Percentiles rank a stretch among this genome's conserved stretches.
Conservation (phyloP, 2,329 filamentous ascomycete species). For the Elsinoe necatrix region DNA sequence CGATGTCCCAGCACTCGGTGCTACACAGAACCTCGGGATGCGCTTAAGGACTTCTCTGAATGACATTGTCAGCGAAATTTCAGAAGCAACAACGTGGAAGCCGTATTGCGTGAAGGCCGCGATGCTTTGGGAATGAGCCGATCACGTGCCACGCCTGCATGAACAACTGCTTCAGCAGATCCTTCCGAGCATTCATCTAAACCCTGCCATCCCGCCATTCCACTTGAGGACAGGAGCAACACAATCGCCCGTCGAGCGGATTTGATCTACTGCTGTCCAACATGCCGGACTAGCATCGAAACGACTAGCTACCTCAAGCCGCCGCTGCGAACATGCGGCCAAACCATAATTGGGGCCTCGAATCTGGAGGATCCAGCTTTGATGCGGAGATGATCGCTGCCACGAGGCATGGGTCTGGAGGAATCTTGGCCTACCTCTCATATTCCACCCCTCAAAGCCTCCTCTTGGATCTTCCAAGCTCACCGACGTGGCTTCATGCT, state of each 20-base stretch:
- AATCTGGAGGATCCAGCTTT: neutral
- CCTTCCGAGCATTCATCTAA: neutral
- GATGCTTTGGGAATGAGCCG: neutral
- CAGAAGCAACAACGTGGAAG: too few relatives aligned
- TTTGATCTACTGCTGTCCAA: neutral
- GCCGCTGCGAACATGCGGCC: neutral
- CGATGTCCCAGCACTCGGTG: too few relatives aligned
- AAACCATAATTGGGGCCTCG: neutral
- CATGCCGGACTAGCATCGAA: neutral
- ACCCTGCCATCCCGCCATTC: neutral
- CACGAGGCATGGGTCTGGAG: constrained; percentile 5
- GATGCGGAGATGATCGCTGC: constrained; percentile 6
- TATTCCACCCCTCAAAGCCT: neutral
- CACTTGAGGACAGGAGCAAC: too few relatives aligned
- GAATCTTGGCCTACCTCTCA: constrained; percentile 6
- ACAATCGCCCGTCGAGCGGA: too few relatives aligned
- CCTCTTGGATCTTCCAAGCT: constrained; percentile 7
- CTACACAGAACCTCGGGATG: too few relatives aligned
- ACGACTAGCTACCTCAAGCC: neutral
- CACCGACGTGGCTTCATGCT: neutral
- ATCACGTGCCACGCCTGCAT: neutral
- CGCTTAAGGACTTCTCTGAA: too few relatives aligned
- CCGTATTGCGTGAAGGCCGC: neutral
- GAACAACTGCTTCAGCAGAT: neutral
- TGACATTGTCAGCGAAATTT: too few relatives aligned